Conservation (phyloP, 495 filamentous ascomycete genomes). For the Podospora fimiseda region DNA sequence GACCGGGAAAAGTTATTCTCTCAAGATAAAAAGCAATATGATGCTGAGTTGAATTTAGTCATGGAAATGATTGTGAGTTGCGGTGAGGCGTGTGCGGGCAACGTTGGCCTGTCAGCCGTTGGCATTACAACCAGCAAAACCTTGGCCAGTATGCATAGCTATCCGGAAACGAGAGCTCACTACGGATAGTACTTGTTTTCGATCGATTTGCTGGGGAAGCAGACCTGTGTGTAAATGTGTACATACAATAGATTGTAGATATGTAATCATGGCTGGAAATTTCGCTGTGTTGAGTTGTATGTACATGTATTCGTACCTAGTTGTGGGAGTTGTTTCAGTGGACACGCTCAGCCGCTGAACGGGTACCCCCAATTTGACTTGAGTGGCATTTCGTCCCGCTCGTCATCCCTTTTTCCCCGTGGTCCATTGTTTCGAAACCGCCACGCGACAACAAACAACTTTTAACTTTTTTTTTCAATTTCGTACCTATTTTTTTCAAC, state of each 20-base stretch:
- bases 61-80: background rate
- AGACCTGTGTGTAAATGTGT: no score
- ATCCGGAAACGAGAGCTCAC: no score
- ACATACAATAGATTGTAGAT: no score
- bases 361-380: background rate
- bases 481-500: no score
- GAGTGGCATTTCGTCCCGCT: background rate
- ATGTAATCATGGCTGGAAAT: no score
- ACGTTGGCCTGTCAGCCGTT: no score
- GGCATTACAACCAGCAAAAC: no score
- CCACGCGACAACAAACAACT: slow-evolving; percentile 5
- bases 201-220: no score
- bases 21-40: slow-evolving; percentile 11
- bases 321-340: background rate
- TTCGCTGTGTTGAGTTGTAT: no score
- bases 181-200: no score
- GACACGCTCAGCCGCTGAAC: background rate
- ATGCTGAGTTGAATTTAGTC: background rate
- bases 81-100: background rate
- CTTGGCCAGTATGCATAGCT: no score
- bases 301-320: no score
- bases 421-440: slow-evolving; percentile 1
- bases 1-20: slow-evolving; percentile 33
- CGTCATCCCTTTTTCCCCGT: background rate
- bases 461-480: background rate